These are phyloP conservation scores for Cryptosporidium sp. DNA, from an alignment of 169 alveolate genomes.

Conservation along the genomic window DNA sequence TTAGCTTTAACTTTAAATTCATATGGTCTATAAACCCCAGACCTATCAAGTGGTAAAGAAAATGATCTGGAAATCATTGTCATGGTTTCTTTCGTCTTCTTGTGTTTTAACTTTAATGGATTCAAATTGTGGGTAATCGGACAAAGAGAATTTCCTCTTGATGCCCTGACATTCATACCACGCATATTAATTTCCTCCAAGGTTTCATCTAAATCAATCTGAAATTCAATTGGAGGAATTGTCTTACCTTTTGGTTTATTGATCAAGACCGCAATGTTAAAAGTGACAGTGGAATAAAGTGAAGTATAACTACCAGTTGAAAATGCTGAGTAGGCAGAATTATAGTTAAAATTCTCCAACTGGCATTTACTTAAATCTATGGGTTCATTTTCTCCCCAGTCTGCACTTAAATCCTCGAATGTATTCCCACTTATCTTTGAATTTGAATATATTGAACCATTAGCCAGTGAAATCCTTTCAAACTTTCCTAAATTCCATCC, in stretches of 20 bases:
- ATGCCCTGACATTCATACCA: neutral
- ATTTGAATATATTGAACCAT: conserved; percentile 23
- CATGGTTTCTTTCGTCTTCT: conserved; percentile 7
- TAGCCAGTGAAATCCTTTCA: conserved; percentile 14
- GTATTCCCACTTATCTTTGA: conserved; percentile 9
- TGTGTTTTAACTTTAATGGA: conserved; percentile 12
- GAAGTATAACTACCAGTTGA: conserved; percentile 41
- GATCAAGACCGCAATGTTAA: conserved; percentile 1
- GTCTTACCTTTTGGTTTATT: conserved; percentile 3
- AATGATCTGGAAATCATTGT: conserved; percentile 38
- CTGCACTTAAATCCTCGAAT: conserved; percentile 24
- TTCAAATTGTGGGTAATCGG: conserved; percentile 22
- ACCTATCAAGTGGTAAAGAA: conserved; percentile 63
- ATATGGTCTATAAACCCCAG: conserved; percentile 51
- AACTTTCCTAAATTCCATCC: conserved; percentile 17
- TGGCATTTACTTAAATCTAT: conserved; percentile 43
- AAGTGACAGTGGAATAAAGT: conserved; percentile 45
- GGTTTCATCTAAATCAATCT: conserved; percentile 53
- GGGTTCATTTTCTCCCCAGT: conserved; percentile 40
- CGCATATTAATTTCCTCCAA: conserved; percentile 44
- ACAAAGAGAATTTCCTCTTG: conserved; percentile 36
- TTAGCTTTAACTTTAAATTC: conserved; percentile 51
- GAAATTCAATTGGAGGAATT: conserved; percentile 42
- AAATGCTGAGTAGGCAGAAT: conserved; percentile 40
- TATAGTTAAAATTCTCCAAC: conserved; percentile 51